Base-by-base conservation (phyloP, 176 grass and related monocot species). In the Cocos nucifera region DNA sequence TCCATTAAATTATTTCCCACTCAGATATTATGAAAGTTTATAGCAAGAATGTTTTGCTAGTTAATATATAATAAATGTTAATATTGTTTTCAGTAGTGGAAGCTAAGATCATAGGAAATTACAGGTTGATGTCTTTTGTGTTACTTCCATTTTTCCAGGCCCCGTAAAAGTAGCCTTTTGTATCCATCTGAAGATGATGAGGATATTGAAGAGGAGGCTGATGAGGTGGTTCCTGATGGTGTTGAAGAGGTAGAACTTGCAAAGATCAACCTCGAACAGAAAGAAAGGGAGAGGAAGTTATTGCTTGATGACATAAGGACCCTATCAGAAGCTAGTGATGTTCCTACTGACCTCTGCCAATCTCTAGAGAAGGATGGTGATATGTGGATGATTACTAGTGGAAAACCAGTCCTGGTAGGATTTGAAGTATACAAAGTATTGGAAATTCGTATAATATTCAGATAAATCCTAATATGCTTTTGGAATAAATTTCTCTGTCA, bases 171-270 rank as follows among this genome's bases (percentile, higher is more conserved):
- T 64, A 98, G 87, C 61, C 87, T 92, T 75, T 76, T 79, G 17
- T 98, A 98, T 78, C 84, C 88, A 62, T 98, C 84, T 26, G 93
- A 98, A 55, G 93, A 83, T 28, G 80, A 98, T 27, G 93, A 98
- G 82, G 93, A 98, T 83, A 53, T 92, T 57, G 93, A 92, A 79
- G 93, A 98, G 78, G 93, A 98, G 74, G 84, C 93, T 66, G 87
- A 98, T 48, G 87, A 98, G 84, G 87, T 98, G 63, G 93, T 98
- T 25, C 93, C 93, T 59, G 93, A 92, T 92, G 93, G 93, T 73
- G 93, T 98, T 27, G 87, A 98, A 83, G 93, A 98, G 79, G 93
- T 98, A 57, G 93, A 98, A 52, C 88, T 98, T 72, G 93, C 93
- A 54, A 98, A 82, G 77, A 85, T 98, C 75, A 85, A 76, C 61